Conservation (phyloP, 805 yeast species). For the Clavispora asparagi region DNA sequence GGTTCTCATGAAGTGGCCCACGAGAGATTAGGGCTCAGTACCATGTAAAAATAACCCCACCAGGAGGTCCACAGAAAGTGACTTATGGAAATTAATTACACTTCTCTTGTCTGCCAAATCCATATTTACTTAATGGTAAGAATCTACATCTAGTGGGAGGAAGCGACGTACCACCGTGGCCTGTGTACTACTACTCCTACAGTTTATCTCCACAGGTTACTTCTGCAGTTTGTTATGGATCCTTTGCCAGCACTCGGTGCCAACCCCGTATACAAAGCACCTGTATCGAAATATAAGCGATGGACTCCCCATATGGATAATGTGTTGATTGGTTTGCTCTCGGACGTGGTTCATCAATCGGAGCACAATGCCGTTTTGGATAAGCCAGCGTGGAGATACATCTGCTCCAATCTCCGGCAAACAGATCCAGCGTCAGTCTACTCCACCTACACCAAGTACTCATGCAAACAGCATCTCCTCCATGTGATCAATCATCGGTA, state of each 20-base stretch:
- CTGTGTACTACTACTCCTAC: not conserved
- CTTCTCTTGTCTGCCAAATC: no score
- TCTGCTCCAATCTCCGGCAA: constrained; percentile 28
- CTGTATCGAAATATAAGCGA: constrained; percentile 31
- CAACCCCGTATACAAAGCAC: not conserved
- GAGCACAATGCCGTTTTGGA: constrained; percentile 17
- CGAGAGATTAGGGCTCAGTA: no score
- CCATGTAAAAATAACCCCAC: no score
- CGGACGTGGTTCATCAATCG: constrained; percentile 32
- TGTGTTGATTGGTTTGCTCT: constrained; percentile 24
- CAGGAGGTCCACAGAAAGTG: no score
- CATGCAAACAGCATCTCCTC: constrained; percentile 33
- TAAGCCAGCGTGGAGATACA: constrained; percentile 35
- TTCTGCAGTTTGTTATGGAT: not conserved
- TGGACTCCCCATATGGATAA: constrained; percentile 38
- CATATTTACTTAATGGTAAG: no score
- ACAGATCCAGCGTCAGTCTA: constrained; percentile 39
- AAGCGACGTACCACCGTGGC: no score
- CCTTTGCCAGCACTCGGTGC: not conserved
- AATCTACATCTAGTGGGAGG: no score
- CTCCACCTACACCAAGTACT: constrained; percentile 35
- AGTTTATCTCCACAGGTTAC: not conserved
- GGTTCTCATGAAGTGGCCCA: no score
- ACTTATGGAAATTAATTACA: no score
- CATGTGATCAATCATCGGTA: constrained; percentile 33